Conservation (phyloP, 257 asterid species). For the Nicotiana obtusifolia region DNA sequence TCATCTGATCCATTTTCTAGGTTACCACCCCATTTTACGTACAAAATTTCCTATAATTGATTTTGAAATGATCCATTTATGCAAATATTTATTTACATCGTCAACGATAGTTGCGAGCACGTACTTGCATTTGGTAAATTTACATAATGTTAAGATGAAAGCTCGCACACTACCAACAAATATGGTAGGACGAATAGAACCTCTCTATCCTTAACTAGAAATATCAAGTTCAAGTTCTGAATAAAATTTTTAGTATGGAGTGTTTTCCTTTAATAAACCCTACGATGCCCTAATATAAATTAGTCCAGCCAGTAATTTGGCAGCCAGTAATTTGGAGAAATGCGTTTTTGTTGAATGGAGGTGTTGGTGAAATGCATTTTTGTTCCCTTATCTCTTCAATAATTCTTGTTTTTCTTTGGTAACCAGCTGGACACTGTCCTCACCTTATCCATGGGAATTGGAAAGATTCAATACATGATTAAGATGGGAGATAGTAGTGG, state of each 20-base stretch:
- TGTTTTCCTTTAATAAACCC: too few species aligned
- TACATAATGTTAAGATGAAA: not conserved
- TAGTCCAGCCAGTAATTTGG: not conserved
- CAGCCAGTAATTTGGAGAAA: not conserved
- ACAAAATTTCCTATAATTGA: too few species aligned
- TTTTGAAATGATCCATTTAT: not conserved
- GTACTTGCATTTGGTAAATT: not conserved
- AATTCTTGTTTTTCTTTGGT: slow-evolving; percentile 10
- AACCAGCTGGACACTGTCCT: not conserved
- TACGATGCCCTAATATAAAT: too few species aligned
- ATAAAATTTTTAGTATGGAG: too few species aligned
- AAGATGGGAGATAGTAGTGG: not conserved
- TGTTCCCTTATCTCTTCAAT: slow-evolving; percentile 12
- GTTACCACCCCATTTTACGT: not conserved
- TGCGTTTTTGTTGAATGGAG: too few species aligned
- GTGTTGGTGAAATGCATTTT: not conserved
- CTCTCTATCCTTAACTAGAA: too few species aligned
- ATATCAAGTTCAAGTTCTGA: too few species aligned
- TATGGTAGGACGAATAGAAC: too few species aligned
- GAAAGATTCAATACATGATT: slow-evolving; percentile 6
- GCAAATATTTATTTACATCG: not conserved
- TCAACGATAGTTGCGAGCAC: too few species aligned
- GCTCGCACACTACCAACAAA: too few species aligned
- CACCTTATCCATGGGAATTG: not conserved
- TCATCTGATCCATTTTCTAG: too few species aligned